These are phyloP conservation scores for Eucalyptus erythrocorys DNA, from an alignment of 345 rosid genomes.

Conservation along the genomic window DNA sequence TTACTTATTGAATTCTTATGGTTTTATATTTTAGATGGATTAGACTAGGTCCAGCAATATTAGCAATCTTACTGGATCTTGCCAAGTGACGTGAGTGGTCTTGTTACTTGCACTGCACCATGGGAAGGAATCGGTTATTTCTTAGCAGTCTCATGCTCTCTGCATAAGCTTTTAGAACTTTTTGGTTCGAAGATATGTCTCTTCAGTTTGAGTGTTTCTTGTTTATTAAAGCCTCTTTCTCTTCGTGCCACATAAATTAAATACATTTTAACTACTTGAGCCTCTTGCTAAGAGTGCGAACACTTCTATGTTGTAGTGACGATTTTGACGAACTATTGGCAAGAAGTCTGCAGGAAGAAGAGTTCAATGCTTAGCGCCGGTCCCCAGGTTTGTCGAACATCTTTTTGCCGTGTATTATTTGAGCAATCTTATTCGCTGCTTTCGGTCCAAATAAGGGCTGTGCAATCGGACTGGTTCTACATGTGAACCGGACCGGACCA, in stretches of 20 bases:
- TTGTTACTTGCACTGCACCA: neutral
- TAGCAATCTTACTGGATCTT: fast-evolving
- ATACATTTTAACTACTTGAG: neutral
- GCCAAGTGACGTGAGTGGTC: neutral
- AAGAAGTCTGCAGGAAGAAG: conserved; percentile 89
- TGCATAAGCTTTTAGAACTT: neutral
- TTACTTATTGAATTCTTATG: neutral
- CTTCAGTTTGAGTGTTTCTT: neutral
- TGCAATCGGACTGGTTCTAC: fast-evolving
- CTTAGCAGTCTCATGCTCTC: neutral
- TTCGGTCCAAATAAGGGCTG: fast-evolving
- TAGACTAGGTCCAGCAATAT: neutral
- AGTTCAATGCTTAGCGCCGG: conserved; percentile 61
- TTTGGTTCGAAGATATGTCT: neutral
- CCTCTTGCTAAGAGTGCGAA: neutral
- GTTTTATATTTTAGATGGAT: neutral
- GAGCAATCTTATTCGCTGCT: neutral
- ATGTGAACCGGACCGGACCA: fast-evolving
- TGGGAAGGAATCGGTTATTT: neutral
- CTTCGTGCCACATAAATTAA: neutral
- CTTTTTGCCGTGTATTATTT: neutral
- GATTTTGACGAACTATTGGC: conserved; percentile 65
- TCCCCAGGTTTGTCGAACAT: conserved; percentile 38
- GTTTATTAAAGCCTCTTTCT: neutral
- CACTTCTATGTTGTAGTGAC: conserved; percentile 32